These are phyloP conservation scores for Senecio squalidus DNA, from an alignment of 140 eudicot genomes.

Conservation along the genomic window DNA sequence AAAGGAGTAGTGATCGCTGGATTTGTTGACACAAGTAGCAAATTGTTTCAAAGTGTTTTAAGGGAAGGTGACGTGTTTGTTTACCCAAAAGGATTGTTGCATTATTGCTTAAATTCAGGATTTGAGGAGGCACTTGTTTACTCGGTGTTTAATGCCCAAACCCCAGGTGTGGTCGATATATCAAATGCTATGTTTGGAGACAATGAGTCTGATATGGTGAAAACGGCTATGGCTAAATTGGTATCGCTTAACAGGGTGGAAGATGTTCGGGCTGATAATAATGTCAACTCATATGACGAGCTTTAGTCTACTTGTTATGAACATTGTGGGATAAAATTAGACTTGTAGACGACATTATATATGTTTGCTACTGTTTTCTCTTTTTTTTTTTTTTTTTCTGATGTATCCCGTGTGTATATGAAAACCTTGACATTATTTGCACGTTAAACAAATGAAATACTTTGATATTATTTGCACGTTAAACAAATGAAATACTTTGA, in stretches of 20 bases:
- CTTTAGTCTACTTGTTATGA: slow-evolving; percentile 9
- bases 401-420: slow-evolving; percentile 7
- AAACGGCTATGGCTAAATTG: slow-evolving; percentile 28
- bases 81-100: slow-evolving; percentile 65
- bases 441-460: slow-evolving; percentile 17
- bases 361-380: not conserved
- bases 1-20: slow-evolving; percentile 59
- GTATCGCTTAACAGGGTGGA: slow-evolving; percentile 22
- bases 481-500: slow-evolving; percentile 15
- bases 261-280: slow-evolving; percentile 8
- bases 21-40: slow-evolving; percentile 51
- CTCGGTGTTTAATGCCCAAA: slow-evolving; percentile 69
- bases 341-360: not conserved
- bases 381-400: not conserved
- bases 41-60: slow-evolving; percentile 44
- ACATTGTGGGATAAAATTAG: slow-evolving; percentile 7
- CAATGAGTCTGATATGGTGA: slow-evolving; percentile 16
- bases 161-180: slow-evolving; percentile 58
- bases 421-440: slow-evolving; percentile 8
- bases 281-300: slow-evolving; percentile 6
- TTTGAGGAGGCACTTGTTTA: slow-evolving; percentile 49
- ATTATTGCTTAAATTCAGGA: slow-evolving; percentile 52
- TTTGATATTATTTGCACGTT: slow-evolving; percentile 12
- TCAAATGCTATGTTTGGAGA: slow-evolving; percentile 46
- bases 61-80: slow-evolving; percentile 69